Conservation (phyloP, 1,284 basidiomycete species). For the Mycosarcoma maydis region DNA sequence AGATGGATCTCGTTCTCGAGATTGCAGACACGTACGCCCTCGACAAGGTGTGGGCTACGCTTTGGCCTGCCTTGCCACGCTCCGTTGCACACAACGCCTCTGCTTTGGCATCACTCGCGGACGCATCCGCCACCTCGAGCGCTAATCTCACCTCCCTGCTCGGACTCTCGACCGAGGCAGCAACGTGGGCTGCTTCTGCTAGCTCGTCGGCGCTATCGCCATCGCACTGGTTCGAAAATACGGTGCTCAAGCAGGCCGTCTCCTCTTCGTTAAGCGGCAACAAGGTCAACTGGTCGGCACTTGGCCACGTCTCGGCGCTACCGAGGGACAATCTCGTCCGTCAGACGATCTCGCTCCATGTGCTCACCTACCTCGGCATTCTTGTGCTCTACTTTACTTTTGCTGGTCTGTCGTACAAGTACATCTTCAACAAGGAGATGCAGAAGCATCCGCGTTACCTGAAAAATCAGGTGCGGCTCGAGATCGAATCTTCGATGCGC, state of each 20-base stretch:
- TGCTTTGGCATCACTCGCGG: conserved; percentile 26
- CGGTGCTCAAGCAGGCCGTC: conserved; percentile 35
- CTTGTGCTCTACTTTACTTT: conserved; percentile 78
- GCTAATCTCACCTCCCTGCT: conserved; percentile 17
- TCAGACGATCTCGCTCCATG: conserved; percentile 79
- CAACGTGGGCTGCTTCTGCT: conserved; percentile 35
- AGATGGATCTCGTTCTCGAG: conserved; percentile 84
- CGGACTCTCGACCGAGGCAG: conserved; percentile 11
- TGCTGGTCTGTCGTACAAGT: conserved; percentile 79
- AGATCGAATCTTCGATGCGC: conserved; percentile 80
- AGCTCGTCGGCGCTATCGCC: conserved; percentile 25
- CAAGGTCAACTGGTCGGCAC: conserved; percentile 36
- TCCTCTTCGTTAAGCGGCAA: conserved; percentile 21
- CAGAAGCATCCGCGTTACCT: conserved; percentile 94
- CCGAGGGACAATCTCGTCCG: conserved; percentile 68
- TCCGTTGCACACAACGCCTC: conserved; percentile 32
- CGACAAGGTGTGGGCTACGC: conserved; percentile 79
- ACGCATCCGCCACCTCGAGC: conserved; percentile 50
- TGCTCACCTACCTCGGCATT: conserved; percentile 81
- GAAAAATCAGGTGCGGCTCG: conserved; percentile 80
- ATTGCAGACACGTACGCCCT: conserved; percentile 79
- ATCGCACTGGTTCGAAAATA: conserved; percentile 30
- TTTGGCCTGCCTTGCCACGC: conserved; percentile 72
- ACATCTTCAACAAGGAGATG: conserved; percentile 95
- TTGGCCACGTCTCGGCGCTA: conserved; percentile 40